A percentile compares a stretch with the other conserved stretches of the same genome.
Evolutionary conservation across 306 rosid genomes (phyloP).

Genomic region (Castanospermum australe): DNA sequence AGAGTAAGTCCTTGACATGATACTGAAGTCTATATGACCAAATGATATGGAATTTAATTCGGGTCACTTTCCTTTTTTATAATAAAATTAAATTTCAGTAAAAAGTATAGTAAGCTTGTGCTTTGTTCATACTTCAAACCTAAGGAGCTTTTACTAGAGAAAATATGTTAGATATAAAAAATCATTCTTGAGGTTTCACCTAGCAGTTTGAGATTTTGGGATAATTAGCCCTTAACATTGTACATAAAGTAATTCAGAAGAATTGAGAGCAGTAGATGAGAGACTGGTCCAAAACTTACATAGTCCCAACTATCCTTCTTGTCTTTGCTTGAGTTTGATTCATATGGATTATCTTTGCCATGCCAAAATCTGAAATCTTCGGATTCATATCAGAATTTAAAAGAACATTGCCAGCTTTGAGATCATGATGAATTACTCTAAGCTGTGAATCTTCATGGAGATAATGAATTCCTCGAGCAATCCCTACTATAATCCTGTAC

Average conservation of each 20-base stretch:
- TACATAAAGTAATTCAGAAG: neutral
- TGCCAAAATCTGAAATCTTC: constrained; percentile 41
- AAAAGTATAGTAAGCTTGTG: too few relatives aligned
- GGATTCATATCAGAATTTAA: constrained; percentile 37
- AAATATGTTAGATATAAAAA: too few relatives aligned
- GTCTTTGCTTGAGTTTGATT: constrained; percentile 34
- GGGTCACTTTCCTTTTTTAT: too few relatives aligned
- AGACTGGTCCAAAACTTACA: constrained; percentile 1
- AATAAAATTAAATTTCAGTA: neutral
- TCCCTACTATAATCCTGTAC: constrained; percentile 30
- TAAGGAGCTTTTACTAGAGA: too few relatives aligned
- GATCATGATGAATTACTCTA: constrained; percentile 42
- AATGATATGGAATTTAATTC: too few relatives aligned
- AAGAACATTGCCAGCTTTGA: constrained; percentile 33
- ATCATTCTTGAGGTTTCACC: too few relatives aligned
- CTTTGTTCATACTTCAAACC: too few relatives aligned
- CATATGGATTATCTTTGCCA: constrained; percentile 20
- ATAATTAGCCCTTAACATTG: too few relatives aligned
- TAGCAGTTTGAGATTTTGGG: too few relatives aligned
- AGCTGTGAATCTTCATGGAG: constrained; percentile 45
- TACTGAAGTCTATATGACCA: too few relatives aligned
- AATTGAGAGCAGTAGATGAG: too few relatives aligned
- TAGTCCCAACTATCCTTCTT: constrained; percentile 29
- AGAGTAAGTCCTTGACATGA: too few relatives aligned
- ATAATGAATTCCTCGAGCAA: constrained; percentile 35